phyloP scores from a whole-genome alignment of 805 yeast genomes.

The Starmerella potacharoeniae region DNA sequence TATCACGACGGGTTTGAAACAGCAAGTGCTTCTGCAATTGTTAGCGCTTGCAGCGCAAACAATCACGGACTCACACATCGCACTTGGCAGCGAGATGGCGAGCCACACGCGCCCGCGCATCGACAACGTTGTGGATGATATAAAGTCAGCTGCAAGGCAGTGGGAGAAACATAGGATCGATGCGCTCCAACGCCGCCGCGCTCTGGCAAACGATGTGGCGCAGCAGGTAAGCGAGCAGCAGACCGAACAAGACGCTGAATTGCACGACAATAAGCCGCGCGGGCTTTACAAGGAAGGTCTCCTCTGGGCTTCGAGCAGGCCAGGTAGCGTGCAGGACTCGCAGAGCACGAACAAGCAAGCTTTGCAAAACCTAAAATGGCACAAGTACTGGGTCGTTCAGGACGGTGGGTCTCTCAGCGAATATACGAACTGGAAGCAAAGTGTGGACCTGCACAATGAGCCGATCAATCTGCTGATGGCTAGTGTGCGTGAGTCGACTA shows the following conservation, averaged over 20 bases:
- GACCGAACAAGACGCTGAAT: not conserved
- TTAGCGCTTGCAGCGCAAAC: slow-evolving; percentile 30
- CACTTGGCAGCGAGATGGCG: slow-evolving; percentile 24
- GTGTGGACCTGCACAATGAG: slow-evolving; percentile 45
- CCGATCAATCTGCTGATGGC: slow-evolving; percentile 66
- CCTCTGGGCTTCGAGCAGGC: slow-evolving; percentile 35
- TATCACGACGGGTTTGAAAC: slow-evolving; percentile 34
- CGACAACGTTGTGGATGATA: slow-evolving; percentile 27
- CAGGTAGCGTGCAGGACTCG: slow-evolving; percentile 27
- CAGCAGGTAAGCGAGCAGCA: not conserved
- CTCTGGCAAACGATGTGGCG: slow-evolving; percentile 27
- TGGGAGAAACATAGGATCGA: slow-evolving; percentile 33
- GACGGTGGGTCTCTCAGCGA: slow-evolving; percentile 58
- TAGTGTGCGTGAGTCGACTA: slow-evolving; percentile 39
- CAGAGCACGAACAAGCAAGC: slow-evolving; percentile 11
- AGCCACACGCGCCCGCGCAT: slow-evolving; percentile 26
- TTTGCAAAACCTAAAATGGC: slow-evolving; percentile 46
- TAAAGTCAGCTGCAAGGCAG: slow-evolving; percentile 27
- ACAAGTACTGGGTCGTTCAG: slow-evolving; percentile 75
- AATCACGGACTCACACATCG: slow-evolving; percentile 25
- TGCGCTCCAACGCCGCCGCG: slow-evolving; percentile 30
- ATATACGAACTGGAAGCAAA: slow-evolving; percentile 70
- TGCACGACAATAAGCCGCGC: not conserved
- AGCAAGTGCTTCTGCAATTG: slow-evolving; percentile 31
- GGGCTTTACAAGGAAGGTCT: slow-evolving; percentile 32